Base-by-base conservation (phyloP, 192 early-diverging fungal genomes). In the Entomortierella lignicola region DNA sequence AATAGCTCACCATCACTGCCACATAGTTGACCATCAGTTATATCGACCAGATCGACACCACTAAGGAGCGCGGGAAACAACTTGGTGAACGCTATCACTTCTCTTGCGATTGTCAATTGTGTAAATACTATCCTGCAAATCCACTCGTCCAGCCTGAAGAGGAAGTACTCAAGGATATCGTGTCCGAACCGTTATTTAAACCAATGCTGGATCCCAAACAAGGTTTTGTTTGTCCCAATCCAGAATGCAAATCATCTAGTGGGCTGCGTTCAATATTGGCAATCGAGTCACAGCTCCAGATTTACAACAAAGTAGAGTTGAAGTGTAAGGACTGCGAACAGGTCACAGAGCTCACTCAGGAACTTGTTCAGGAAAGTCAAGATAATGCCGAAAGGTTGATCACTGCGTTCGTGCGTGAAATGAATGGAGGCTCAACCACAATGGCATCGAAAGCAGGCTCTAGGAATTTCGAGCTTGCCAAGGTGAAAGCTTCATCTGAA, bases 1-100 rank as follows among this genome's bases (percentile, higher is more conserved):
- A 15, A 5, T 20, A 43, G 20, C 41, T 27, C 15, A 7, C 50
- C 4, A 10, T 41, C 4, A 7, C 50, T 5, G 3, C 29, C 4
- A 2, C 25, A 47, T 61, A 81, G 69, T 53, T 81, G 59, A 67
- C 60, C 2, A 81, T 81, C 59, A 68, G 71, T 64, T 81, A 81
- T 34, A 68, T 81, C 29, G 79, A 81, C 59, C 69, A 68, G 57
- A 63, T 72, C 59, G 65, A 65, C 7, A 62, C 42, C 1, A 68
- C 65, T 44, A 47, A 61, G 29, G 79, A 66, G 39, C 69, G 79
- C 3, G 71, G 68, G 55, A 52, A 37, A 15, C 69, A 81, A 29
- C 79, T 81, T 25, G 54, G 63, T 8, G 63, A 59, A 23, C 69
- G 68, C 12, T 81, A 81, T 50, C 65, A 52, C 25, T 81, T 81